Conservation (phyloP, 306 rosid genomes). For the Ochetophila trinervis region DNA sequence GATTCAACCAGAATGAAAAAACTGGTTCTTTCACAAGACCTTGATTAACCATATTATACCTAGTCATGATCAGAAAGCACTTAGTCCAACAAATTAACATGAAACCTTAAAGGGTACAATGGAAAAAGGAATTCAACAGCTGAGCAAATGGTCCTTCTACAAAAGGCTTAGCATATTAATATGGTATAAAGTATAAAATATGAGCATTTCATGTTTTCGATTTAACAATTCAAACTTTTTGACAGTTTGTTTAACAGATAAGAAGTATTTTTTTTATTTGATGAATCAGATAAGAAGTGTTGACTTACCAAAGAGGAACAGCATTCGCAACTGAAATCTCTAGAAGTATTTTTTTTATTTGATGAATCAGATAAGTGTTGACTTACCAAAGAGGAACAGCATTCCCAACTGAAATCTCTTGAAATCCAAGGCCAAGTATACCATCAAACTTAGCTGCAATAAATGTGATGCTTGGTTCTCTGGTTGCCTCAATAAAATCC, state of each 20-base stretch:
- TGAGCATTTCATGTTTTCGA: not conserved
- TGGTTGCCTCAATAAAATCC: conserved; percentile 61
- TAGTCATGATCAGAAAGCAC: conserved; percentile 18
- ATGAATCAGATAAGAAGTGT: too few species aligned
- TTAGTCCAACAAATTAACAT: not conserved
- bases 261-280: too few species aligned
- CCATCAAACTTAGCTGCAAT: conserved; percentile 48
- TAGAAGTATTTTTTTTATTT: too few species aligned
- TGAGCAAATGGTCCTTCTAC: not conserved
- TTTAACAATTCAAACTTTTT: not conserved
- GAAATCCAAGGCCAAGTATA: conserved; percentile 47
- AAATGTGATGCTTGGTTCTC: conserved; percentile 46
- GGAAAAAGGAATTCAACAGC: not conserved
- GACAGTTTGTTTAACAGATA: not conserved
- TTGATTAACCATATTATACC: conserved; percentile 50
- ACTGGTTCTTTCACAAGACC: conserved; percentile 48
- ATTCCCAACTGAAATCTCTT: conserved; percentile 44
- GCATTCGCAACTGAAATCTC: conserved; percentile 44
- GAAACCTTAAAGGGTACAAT: not conserved
- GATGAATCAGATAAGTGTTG: too few species aligned
- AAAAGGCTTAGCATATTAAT: not conserved
- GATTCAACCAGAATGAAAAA: conserved; percentile 55
- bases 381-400: conserved; percentile 52
- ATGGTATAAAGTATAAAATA: not conserved
- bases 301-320: conserved; percentile 48